Conservation (phyloP, 495 filamentous ascomycete genomes). For the Neurospora africana region DNA sequence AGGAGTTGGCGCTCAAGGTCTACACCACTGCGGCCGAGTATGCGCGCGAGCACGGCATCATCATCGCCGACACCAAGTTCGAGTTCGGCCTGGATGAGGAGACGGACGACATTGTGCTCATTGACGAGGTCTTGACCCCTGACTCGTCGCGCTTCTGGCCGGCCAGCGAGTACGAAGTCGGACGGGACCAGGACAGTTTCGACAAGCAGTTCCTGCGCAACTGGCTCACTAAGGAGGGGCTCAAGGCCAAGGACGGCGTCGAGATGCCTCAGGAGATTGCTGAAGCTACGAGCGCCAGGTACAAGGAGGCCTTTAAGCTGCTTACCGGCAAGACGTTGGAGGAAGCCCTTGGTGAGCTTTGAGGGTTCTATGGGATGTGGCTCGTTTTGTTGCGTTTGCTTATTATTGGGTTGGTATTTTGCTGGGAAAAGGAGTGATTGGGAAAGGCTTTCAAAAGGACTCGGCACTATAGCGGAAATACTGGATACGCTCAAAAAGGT, state of each 20-base stretch:
- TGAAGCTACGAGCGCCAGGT: constrained; percentile 46
- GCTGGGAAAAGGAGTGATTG: neutral
- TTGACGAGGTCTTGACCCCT: constrained; percentile 85
- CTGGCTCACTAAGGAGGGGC: constrained; percentile 63
- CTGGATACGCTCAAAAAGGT: neutral
- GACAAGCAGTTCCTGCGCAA: constrained; percentile 90
- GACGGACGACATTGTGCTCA: constrained; percentile 66
- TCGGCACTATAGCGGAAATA: neutral
- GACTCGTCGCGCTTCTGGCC: constrained; percentile 89
- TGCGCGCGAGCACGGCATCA: constrained; percentile 69
- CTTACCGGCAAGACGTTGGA: constrained; percentile 35
- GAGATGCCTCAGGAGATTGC: constrained; percentile 58
- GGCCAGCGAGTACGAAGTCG: constrained; percentile 57
- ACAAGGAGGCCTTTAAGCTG: constrained; percentile 31
- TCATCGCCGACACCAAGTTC: constrained; percentile 61
- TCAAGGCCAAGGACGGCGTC: constrained; percentile 59
- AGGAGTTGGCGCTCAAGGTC: constrained; percentile 56
- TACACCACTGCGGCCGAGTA: constrained; percentile 68
- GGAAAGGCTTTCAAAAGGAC: neutral
- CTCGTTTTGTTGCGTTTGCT: neutral
- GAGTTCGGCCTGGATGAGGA: constrained; percentile 60
- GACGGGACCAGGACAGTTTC: constrained; percentile 64
- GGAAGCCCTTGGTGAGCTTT: constrained; percentile 20
- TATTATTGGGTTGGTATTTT: neutral
- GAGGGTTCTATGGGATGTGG: neutral